These are phyloP conservation scores for Cryptosporidium xiaoi DNA, from an alignment of 169 alveolate genomes.

Conservation along the genomic window DNA sequence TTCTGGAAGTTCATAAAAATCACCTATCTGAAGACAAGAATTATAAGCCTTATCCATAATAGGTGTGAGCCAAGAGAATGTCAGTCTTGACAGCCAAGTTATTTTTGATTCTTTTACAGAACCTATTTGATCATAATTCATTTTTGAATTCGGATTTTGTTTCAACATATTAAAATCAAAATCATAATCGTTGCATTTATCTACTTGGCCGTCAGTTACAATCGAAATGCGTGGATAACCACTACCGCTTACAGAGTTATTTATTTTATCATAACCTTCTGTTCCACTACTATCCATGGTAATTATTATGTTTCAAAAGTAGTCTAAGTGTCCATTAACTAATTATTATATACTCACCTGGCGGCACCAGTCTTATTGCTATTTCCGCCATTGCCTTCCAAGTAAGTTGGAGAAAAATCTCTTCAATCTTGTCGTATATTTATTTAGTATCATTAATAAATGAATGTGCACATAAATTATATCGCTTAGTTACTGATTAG, in stretches of 20 bases:
- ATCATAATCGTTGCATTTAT: too few species aligned
- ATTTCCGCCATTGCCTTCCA: too few species aligned
- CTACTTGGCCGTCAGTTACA: background rate
- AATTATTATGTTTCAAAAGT: background rate
- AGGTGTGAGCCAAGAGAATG: constrained; percentile 74
- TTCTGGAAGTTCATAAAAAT: constrained; percentile 62
- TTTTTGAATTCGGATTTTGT: background rate
- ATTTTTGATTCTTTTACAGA: constrained; percentile 59
- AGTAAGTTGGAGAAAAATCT: too few species aligned
- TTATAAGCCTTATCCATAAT: constrained; percentile 66
- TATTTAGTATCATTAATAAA: too few species aligned
- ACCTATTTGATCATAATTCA: constrained; percentile 11
- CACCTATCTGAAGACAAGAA: constrained; percentile 22
- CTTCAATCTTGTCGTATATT: too few species aligned
- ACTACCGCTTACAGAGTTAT: constrained; percentile 6
- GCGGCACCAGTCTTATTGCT: too few species aligned
- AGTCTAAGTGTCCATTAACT: too few species aligned
- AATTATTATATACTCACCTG: too few species aligned
- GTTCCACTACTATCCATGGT: constrained; percentile 20
- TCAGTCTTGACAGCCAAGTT: constrained; percentile 71
- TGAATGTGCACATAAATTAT: too few species aligned
- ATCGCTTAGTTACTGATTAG: too few species aligned
- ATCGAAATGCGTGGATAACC: background rate
- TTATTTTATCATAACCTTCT: background rate
- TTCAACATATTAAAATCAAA: background rate